These are phyloP conservation scores for Linnemannia exigua DNA, from an alignment of 192 early-diverging fungal species.

Conservation along the genomic window DNA sequence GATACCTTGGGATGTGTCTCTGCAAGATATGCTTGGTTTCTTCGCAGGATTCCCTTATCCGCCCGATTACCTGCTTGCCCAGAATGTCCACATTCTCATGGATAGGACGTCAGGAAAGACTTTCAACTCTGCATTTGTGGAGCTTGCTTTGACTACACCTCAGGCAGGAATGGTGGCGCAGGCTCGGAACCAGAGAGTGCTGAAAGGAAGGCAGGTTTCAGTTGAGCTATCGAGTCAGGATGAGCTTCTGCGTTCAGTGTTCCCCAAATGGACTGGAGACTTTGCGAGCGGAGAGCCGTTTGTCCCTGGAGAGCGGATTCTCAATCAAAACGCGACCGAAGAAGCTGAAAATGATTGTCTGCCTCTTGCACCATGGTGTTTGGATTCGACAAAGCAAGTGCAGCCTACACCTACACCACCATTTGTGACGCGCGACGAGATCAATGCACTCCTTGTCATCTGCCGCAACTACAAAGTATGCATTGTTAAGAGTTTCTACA, in stretches of 20 bases:
- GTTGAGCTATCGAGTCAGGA: slow-evolving; percentile 66
- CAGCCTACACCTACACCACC: slow-evolving; percentile 27
- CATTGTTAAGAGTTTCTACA: background rate
- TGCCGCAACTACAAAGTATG: slow-evolving; percentile 83
- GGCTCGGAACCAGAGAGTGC: slow-evolving; percentile 64
- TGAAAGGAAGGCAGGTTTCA: slow-evolving; percentile 74
- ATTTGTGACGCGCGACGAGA: slow-evolving; percentile 78
- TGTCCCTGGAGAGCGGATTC: slow-evolving; percentile 31
- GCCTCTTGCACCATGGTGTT: background rate
- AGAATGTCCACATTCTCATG: slow-evolving; percentile 68
- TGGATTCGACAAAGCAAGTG: background rate
- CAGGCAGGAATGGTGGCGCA: slow-evolving; percentile 71
- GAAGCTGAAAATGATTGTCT: background rate
- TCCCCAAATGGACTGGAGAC: slow-evolving; percentile 72
- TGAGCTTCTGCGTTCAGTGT: slow-evolving; percentile 66
- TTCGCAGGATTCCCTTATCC: slow-evolving; percentile 61
- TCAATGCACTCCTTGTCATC: slow-evolving; percentile 74
- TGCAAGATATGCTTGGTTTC: slow-evolving; percentile 64
- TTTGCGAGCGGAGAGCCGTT: slow-evolving; percentile 62
- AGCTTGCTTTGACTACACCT: slow-evolving; percentile 62
- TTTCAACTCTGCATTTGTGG: slow-evolving; percentile 75
- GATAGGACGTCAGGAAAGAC: slow-evolving; percentile 78
- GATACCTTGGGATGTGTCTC: slow-evolving; percentile 76
- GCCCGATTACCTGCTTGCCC: slow-evolving; percentile 55
- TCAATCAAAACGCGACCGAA: background rate